Evolutionary conservation across 1,139 yeast genomes (phyloP).

Genomic region (Pichia sp.): DNA sequence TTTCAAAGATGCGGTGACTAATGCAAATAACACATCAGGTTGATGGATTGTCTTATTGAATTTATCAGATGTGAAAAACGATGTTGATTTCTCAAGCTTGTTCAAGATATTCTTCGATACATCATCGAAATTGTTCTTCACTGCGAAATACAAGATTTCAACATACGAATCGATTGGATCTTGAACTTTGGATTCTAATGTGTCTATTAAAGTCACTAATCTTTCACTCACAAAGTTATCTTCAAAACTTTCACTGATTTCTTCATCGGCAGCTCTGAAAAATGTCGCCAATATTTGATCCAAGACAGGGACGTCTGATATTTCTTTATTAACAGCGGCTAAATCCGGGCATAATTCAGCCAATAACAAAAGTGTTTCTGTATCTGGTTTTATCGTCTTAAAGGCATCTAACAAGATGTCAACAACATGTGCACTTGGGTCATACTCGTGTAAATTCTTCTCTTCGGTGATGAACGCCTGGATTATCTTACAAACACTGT

Average conservation of each 20-base stretch:
- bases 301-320: constrained; percentile 10
- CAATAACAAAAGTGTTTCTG: constrained; percentile 25
- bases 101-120: constrained; percentile 22
- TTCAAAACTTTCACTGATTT: constrained; percentile 28
- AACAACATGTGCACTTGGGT: constrained; percentile 25
- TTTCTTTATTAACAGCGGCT: constrained; percentile 8
- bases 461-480: constrained; percentile 31
- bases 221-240: constrained; percentile 26
- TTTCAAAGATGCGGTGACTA: constrained; percentile 27
- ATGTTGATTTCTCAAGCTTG: constrained; percentile 23
- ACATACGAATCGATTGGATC: constrained; percentile 26
- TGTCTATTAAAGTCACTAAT: constrained; percentile 20
- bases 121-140: constrained; percentile 27
- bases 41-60: constrained; percentile 15
- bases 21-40: constrained; percentile 28
- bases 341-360: constrained; percentile 23
- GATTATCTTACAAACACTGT: constrained; percentile 24
- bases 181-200: constrained; percentile 20
- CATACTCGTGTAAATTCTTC: constrained; percentile 14
- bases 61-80: constrained; percentile 14
- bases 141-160: constrained; percentile 30
- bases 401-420: constrained; percentile 31
- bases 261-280: constrained; percentile 30
- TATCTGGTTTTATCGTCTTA: constrained; percentile 27
- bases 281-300: constrained; percentile 22